A percentile compares a stretch with the other conserved stretches of the same genome.
These are phyloP conservation scores for Mychonastes homosphaera DNA, from an alignment of 139 green algal genomes.

Conservation along the genomic window DNA sequence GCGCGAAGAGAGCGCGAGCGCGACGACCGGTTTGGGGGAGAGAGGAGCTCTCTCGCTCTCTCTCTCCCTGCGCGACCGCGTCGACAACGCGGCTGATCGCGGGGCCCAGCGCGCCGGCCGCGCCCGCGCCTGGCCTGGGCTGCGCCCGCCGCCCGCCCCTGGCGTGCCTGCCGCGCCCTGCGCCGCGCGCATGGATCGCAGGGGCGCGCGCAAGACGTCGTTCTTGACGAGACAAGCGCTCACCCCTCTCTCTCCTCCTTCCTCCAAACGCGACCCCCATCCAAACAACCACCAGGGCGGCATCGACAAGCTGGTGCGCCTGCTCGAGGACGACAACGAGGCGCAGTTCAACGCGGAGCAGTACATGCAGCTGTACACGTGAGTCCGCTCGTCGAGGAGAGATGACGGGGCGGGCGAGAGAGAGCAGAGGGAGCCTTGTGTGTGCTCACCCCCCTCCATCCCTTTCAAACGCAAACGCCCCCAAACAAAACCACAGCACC, in stretches of 20 bases:
- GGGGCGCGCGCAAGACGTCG: background rate
- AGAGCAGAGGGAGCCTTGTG: too few species aligned
- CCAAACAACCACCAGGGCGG: too few species aligned
- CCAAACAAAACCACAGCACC: constrained; percentile 61
- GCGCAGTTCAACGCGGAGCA: constrained; percentile 82
- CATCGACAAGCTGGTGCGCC: constrained; percentile 87
- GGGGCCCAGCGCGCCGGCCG: too few species aligned
- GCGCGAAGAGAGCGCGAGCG: too few species aligned
- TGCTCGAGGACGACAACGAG: constrained; percentile 74
- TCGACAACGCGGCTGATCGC: too few species aligned
- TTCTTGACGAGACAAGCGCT: background rate
- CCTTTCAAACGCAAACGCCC: constrained; percentile 3
- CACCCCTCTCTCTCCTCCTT: background rate
- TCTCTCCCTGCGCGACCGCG: too few species aligned
- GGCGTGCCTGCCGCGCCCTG: background rate
- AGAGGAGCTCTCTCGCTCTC: too few species aligned
- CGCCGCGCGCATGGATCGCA: background rate
- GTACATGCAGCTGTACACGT: constrained; percentile 98
- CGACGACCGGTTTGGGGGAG: too few species aligned
- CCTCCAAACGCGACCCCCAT: too few species aligned
- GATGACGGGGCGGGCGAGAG: too few species aligned
- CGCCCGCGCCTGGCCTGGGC: too few species aligned
- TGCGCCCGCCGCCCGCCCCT: background rate
- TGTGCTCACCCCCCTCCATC: background rate
- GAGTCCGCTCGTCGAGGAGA: constrained; percentile 11